Conservation (phyloP, 768 basidiomycete genomes). For the Cystobasidium tubakii region DNA sequence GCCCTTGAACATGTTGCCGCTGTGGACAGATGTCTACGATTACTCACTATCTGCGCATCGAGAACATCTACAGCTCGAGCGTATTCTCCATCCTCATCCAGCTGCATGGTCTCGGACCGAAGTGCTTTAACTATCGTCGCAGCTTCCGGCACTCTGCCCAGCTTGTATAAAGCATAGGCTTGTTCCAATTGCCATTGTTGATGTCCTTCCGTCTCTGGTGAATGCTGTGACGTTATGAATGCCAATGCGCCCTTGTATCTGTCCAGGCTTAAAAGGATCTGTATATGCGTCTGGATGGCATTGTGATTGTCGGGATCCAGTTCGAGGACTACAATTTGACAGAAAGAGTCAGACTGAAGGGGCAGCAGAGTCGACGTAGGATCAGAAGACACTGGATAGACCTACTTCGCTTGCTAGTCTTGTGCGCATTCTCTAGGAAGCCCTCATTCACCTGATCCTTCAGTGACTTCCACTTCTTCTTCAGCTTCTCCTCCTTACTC, state of each 20-base stretch:
- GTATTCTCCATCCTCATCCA: constrained; percentile 37
- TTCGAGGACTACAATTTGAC: constrained; percentile 46
- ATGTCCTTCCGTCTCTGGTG: constrained; percentile 25
- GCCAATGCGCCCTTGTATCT: constrained; percentile 48
- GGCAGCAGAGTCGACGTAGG: neutral
- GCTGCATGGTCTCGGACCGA: constrained; percentile 22
- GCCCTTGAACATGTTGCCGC: neutral
- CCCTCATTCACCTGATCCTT: constrained; percentile 50
- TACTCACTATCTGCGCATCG: constrained; percentile 52
- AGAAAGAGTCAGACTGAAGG: neutral
- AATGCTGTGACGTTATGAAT: constrained; percentile 37
- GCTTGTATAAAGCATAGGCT: constrained; percentile 51
- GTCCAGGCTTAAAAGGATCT: constrained; percentile 52
- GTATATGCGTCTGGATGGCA: constrained; percentile 49
- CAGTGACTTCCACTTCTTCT: constrained; percentile 41
- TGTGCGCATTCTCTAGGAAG: constrained; percentile 48
- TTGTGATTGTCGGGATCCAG: constrained; percentile 46
- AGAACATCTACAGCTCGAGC: constrained; percentile 48
- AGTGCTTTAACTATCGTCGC: constrained; percentile 42
- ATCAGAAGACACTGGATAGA: neutral
- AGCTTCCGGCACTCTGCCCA: constrained; percentile 50
- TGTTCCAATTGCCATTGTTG: constrained; percentile 43
- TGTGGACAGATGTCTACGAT: neutral
- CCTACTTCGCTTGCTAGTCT: constrained; percentile 50
- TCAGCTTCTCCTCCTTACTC: constrained; percentile 16